A percentile compares a stretch with the other conserved stretches of the same genome.
Conservation (phyloP, 2,329 filamentous ascomycete species). For the Venturia oleaginea region DNA sequence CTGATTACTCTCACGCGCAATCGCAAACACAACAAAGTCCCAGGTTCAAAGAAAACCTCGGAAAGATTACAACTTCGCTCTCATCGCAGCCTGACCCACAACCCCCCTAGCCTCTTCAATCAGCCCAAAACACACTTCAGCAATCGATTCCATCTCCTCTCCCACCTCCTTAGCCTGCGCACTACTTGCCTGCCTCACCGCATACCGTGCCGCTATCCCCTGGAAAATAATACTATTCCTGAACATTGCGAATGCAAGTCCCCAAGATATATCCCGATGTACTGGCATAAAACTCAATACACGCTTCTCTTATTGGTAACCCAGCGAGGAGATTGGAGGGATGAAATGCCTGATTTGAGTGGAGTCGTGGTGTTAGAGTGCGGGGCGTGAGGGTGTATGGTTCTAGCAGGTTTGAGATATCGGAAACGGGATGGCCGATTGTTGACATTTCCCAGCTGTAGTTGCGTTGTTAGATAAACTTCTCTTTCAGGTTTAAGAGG, state of each 20-base stretch:
- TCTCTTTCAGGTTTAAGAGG: too few relatives aligned
- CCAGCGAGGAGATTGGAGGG: conserved; percentile 36
- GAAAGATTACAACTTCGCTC: neutral
- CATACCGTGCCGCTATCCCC: conserved; percentile 79
- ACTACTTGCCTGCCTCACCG: conserved; percentile 76
- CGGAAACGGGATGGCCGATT: conserved; percentile 77
- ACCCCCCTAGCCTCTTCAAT: conserved; percentile 37
- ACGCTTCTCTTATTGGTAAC: conserved; percentile 47
- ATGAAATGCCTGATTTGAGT: conserved; percentile 10
- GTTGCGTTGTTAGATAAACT: too few relatives aligned
- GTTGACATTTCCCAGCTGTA: conserved; percentile 97
- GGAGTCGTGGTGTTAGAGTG: conserved; percentile 43
- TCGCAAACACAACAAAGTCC: too few relatives aligned
- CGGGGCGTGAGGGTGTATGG: conserved; percentile 26
- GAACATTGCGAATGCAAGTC: conserved; percentile 49
- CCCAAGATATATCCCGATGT: conserved; percentile 57
- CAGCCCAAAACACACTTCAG: conserved; percentile 63
- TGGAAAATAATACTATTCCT: conserved; percentile 57
- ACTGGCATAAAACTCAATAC: conserved; percentile 53
- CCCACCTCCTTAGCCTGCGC: conserved; percentile 65
- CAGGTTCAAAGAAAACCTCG: too few relatives aligned
- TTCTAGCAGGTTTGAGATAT: conserved; percentile 65
- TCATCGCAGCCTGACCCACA: conserved; percentile 6
- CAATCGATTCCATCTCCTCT: conserved; percentile 58
- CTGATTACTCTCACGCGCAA: too few relatives aligned